Evolutionary conservation across 2,329 filamentous ascomycete genomes (phyloP).

Genomic region (Diplodia scrobiculata): DNA sequence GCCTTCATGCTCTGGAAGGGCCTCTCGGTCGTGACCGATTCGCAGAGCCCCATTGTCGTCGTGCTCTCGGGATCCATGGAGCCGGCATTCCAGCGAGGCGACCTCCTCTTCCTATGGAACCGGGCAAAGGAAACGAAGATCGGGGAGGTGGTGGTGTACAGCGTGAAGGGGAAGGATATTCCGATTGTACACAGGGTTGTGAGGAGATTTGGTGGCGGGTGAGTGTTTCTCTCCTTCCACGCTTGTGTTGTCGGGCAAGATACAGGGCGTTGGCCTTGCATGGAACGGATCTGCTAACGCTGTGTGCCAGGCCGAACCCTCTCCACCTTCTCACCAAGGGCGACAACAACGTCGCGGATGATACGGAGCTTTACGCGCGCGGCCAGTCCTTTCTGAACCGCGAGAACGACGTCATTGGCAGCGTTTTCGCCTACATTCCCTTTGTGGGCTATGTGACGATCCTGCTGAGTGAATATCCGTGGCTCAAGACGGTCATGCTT

Average conservation of each 20-base stretch:
- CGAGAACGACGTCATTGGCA: constrained; percentile 84
- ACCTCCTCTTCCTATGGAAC: constrained; percentile 77
- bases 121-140: constrained; percentile 64
- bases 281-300: not conserved
- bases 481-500: constrained; percentile 93
- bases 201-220: constrained; percentile 65
- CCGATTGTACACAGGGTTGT: constrained; percentile 95
- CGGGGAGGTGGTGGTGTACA: constrained; percentile 76
- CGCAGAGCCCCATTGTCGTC: constrained; percentile 70
- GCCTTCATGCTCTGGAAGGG: constrained; percentile 94
- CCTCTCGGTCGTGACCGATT: constrained; percentile 73
- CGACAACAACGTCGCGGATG: constrained; percentile 92
- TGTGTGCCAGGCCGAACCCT: constrained; percentile 48
- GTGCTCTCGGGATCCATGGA: constrained; percentile 86
- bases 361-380: constrained; percentile 84
- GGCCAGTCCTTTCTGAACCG: constrained; percentile 86
- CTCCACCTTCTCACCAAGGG: constrained; percentile 87
- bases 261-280: not conserved
- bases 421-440: constrained; percentile 86
- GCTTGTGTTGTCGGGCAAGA: not conserved
- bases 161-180: constrained; percentile 90
- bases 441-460: constrained; percentile 98
- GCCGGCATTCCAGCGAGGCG: constrained; percentile 76
- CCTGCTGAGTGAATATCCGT: constrained; percentile 89
- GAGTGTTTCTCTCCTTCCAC: constrained; percentile 37